These are phyloP conservation scores for Aspergillus pseudotamarii DNA, from an alignment of 2,329 filamentous ascomycete genomes.

Conservation along the genomic window DNA sequence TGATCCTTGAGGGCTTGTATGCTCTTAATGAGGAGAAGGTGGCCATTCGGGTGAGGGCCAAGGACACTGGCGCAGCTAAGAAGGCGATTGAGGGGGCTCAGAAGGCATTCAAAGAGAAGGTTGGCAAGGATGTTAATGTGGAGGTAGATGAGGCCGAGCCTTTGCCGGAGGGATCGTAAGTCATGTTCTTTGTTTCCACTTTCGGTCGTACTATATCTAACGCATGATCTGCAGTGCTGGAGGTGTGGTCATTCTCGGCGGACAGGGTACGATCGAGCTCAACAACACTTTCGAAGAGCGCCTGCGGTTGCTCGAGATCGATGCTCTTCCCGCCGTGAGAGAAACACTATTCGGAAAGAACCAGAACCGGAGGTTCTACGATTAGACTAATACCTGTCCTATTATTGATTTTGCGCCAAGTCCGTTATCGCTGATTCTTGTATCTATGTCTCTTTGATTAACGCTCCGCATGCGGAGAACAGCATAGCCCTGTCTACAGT, in stretches of 20 bases:
- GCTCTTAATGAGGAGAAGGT: slow-evolving; percentile 80
- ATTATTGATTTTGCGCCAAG: slow-evolving; percentile 10
- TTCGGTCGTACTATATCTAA: slow-evolving; percentile 18
- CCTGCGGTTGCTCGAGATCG: slow-evolving; percentile 79
- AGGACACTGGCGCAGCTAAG: slow-evolving; percentile 74
- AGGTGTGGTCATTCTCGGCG: slow-evolving; percentile 78
- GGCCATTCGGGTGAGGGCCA: slow-evolving; percentile 73
- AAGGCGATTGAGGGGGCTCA: slow-evolving; percentile 76
- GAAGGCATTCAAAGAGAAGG: slow-evolving; percentile 80
- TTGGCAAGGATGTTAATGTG: slow-evolving; percentile 69
- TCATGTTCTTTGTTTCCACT: slow-evolving; percentile 27
- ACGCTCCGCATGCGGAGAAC: slow-evolving; percentile 14
- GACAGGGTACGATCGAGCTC: slow-evolving; percentile 91
- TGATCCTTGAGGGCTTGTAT: slow-evolving; percentile 89
- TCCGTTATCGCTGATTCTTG: slow-evolving; percentile 15
- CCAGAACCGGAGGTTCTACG: slow-evolving; percentile 91
- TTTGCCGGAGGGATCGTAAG: slow-evolving; percentile 81
- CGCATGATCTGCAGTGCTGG: slow-evolving; percentile 64
- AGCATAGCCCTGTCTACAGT: slow-evolving; percentile 22
- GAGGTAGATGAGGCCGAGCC: slow-evolving; percentile 77
- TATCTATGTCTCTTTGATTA: slow-evolving; percentile 19
- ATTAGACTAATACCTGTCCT: slow-evolving; percentile 57
- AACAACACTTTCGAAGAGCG: slow-evolving; percentile 98
- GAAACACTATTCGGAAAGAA: slow-evolving; percentile 91
- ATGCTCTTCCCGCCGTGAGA: slow-evolving; percentile 81